Percentiles rank a stretch among this genome's conserved stretches.
These are phyloP conservation scores for Solanum pinnatisectum DNA, from an alignment of 257 asterid species.

Conservation along the genomic window DNA sequence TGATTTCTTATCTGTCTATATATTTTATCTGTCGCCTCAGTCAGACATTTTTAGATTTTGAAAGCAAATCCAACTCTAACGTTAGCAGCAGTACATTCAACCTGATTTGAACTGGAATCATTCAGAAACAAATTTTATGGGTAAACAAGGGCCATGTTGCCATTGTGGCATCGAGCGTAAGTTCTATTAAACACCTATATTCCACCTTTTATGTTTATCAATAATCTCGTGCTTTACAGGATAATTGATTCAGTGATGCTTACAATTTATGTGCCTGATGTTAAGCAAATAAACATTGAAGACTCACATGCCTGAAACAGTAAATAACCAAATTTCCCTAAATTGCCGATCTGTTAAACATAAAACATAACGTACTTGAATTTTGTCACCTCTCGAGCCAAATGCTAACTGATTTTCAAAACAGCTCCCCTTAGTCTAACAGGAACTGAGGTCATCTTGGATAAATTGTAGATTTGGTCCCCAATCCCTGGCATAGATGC, in stretches of 20 bases:
- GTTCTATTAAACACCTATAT: no score
- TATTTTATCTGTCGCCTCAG: no score
- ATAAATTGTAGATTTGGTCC: not conserved
- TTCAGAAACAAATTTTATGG: slow-evolving; percentile 3
- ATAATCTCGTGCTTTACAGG: no score
- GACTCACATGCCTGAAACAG: not conserved
- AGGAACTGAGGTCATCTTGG: not conserved
- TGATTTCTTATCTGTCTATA: no score
- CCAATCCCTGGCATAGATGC: not conserved
- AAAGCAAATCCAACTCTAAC: no score
- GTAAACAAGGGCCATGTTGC: slow-evolving; percentile 13
- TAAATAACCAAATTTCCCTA: not conserved
- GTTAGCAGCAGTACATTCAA: not conserved
- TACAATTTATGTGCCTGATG: not conserved
- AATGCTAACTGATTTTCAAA: not conserved
- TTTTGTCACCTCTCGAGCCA: not conserved
- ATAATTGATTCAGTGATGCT: not conserved
- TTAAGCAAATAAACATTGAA: not conserved
- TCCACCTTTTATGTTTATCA: no score
- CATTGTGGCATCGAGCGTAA: slow-evolving; percentile 13
- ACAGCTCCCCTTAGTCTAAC: not conserved
- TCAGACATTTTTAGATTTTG: no score
- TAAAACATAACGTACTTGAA: not conserved
- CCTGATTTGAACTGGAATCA: not conserved
- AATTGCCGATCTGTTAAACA: not conserved